phyloP scores from a whole-genome alignment of 768 basidiomycete genomes.

The Artomyces pyxidatus region DNA sequence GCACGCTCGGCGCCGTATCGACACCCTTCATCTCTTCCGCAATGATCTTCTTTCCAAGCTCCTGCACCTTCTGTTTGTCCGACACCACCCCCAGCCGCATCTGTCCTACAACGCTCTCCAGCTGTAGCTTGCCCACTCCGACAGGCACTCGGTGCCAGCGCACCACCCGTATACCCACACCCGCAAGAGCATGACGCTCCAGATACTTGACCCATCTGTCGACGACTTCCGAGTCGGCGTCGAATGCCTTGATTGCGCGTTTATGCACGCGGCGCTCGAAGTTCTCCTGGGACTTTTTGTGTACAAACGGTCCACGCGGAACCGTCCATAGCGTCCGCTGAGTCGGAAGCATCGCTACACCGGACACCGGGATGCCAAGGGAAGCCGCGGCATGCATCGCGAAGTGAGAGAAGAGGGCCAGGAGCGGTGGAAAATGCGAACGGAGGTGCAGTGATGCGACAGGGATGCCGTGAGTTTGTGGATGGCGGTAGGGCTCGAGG shows the following conservation, averaged over 20 bases:
- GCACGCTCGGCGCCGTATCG: too few species aligned
- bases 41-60: conserved; percentile 23
- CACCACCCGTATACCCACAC: conserved; percentile 81
- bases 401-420: conserved; percentile 80
- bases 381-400: conserved; percentile 78
- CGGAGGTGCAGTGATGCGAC: conserved; percentile 80
- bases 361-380: conserved; percentile 71
- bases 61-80: conserved; percentile 26
- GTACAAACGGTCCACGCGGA: conserved; percentile 73
- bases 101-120: conserved; percentile 27
- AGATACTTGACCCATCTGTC: conserved; percentile 78
- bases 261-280: conserved; percentile 82
- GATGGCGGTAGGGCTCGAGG: conserved; percentile 46
- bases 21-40: conserved; percentile 23
- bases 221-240: conserved; percentile 72
- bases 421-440: conserved; percentile 55
- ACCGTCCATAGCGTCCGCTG: conserved; percentile 83
- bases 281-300: conserved; percentile 95
- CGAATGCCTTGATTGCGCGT: conserved; percentile 84
- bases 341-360: conserved; percentile 58
- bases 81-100: conserved; percentile 25
- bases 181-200: conserved; percentile 63
- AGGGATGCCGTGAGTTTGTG: conserved; percentile 60
- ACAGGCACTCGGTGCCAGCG: conserved; percentile 63
- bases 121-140: conserved; percentile 38